These are phyloP conservation scores for Fusarium abutilonis DNA, from an alignment of 2,329 filamentous ascomycete genomes.

Conservation along the genomic window DNA sequence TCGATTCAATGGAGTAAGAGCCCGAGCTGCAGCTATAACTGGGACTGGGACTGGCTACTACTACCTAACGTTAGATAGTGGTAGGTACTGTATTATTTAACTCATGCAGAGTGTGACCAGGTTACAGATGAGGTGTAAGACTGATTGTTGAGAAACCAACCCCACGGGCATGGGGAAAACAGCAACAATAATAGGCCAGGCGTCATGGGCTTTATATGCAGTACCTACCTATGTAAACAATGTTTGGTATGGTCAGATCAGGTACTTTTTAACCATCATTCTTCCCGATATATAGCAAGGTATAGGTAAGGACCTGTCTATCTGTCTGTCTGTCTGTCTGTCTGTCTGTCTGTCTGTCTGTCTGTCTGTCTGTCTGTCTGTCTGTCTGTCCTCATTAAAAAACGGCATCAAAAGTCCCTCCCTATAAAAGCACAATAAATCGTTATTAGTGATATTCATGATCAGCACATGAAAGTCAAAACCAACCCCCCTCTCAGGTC, in stretches of 20 bases:
- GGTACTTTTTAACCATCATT: background rate
- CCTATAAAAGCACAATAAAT: too few species aligned
- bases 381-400: too few species aligned
- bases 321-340: too few species aligned
- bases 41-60: background rate
- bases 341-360: too few species aligned
- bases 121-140: slow-evolving; percentile 25
- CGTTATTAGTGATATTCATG: too few species aligned
- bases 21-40: background rate
- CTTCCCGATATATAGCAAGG: too few species aligned
- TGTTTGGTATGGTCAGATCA: background rate
- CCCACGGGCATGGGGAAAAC: slow-evolving; percentile 29
- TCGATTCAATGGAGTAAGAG: slow-evolving; percentile 24
- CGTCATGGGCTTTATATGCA: slow-evolving; percentile 12
- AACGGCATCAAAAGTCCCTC: too few species aligned
- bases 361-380: too few species aligned
- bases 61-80: too few species aligned
- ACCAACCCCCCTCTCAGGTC: too few species aligned
- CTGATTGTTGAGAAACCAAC: slow-evolving; percentile 11
- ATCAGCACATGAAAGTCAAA: background rate
- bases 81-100: too few species aligned
- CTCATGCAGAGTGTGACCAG: slow-evolving; percentile 18
- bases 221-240: background rate
- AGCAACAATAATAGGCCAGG: background rate
- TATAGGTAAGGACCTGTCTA: too few species aligned